Conservation (phyloP, 257 asterid genomes). For the Solanum piurae region DNA sequence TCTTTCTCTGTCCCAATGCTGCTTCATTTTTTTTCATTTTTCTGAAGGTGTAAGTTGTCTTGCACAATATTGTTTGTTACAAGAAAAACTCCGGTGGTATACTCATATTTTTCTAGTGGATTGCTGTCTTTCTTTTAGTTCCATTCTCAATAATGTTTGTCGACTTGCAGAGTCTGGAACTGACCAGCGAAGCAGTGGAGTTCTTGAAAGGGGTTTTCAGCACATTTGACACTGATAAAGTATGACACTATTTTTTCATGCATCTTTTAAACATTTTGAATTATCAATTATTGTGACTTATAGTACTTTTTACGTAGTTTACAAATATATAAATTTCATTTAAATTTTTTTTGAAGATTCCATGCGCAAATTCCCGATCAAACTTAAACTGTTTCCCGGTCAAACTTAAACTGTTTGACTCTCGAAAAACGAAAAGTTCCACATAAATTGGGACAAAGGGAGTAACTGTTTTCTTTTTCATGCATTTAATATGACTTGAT, state of each 20-base stretch:
- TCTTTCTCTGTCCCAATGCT: not conserved
- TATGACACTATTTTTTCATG: conserved; percentile 14
- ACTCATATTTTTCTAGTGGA: not conserved
- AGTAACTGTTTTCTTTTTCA: not conserved
- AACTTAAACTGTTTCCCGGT: not conserved
- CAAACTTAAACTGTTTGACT: not conserved
- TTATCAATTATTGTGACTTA: not conserved
- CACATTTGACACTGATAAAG: conserved; percentile 79
- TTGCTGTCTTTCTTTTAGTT: not conserved
- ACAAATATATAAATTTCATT: not conserved
- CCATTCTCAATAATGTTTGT: not conserved
- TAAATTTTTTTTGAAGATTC: too few relatives aligned
- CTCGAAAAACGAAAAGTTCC: not conserved
- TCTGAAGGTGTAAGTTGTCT: not conserved
- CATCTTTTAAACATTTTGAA: not conserved
- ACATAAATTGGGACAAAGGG: not conserved
- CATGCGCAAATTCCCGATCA: not conserved
- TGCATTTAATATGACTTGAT: not conserved
- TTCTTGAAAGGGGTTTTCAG: conserved; percentile 92
- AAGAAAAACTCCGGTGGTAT: not conserved
- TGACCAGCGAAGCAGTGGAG: conserved; percentile 95
- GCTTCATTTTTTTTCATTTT: not conserved
- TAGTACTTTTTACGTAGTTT: not conserved
- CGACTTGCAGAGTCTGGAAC: conserved; percentile 81
- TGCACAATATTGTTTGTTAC: not conserved